Base-by-base conservation (phyloP, 2,329 filamentous ascomycete species). In the Chaetomium globosum region DNA sequence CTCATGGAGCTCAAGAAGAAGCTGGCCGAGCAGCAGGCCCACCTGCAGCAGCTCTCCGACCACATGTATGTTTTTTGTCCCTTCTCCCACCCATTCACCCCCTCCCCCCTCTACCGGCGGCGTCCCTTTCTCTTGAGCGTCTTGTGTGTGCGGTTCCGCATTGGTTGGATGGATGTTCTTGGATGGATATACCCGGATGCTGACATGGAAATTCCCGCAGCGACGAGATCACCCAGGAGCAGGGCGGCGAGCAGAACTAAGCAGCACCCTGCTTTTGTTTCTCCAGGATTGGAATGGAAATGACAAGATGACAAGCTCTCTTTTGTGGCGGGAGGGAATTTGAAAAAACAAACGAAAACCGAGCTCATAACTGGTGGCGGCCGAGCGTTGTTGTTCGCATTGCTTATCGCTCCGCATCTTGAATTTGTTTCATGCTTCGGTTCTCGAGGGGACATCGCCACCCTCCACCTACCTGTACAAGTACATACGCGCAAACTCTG, bases 31-130 rank as follows among this genome's bases (percentile, higher is more conserved):
- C 92, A 97, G 82, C 87, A 91, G 78, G 81, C 87, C 71, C 92
- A 96, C 82, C 87, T 97, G 71, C 83, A 94, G 76, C 89, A 93
- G 77, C 87, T 97, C 68, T 88, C 92, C 74, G 85, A 90, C 75
- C 91, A 96, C 85, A 93, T 97, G 92, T 95, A 80, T 76, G 89
- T 10, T 16, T 16, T 9, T 5, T 8, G 12, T 1, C 26, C 12
- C 31, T 19, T n/a, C 12, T n/a, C 16, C 7, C 43, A 1, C 46
- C 19, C 9, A 3, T n/a, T 6, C 6, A n/a, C 43, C 13, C n/a
- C 1, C 19, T 21, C 36, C 2, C 36, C 33, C 33, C 12, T 36
- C 33, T 12, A 26, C 26, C 31, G 5, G 33, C 9, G 33, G 33
- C 33, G 9, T 36, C 13, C 13, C 13, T 39, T 19, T 13, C 4